These are phyloP conservation scores for Macrotyloma uniflorum DNA, from an alignment of 306 rosid species.

Conservation along the genomic window DNA sequence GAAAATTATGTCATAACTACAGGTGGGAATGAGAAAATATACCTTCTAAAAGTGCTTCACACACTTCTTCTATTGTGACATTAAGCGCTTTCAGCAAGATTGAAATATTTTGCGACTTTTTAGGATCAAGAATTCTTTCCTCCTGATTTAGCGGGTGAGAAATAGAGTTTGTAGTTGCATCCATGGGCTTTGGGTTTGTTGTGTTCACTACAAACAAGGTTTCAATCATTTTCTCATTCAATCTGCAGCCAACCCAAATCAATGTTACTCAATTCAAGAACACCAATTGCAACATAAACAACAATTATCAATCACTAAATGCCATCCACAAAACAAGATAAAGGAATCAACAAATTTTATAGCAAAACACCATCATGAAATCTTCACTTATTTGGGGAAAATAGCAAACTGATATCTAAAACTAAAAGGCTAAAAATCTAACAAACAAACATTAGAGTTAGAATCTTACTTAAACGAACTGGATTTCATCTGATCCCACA, in stretches of 20 bases:
- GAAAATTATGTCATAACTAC: slow-evolving; percentile 3
- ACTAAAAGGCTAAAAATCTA: background rate
- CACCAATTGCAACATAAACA: slow-evolving; percentile 3
- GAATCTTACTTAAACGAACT: slow-evolving; percentile 82
- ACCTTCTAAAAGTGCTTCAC: slow-evolving; percentile 90
- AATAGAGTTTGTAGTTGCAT: slow-evolving; percentile 49
- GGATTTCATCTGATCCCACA: slow-evolving; percentile 93
- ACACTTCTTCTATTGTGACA: slow-evolving; percentile 88
- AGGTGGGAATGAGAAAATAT: slow-evolving; percentile 29
- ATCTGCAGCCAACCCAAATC: slow-evolving; percentile 61
- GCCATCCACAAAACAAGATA: background rate
- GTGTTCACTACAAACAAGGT: slow-evolving; percentile 71
- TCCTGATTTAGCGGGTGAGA: slow-evolving; percentile 54
- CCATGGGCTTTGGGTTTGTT: slow-evolving; percentile 50
- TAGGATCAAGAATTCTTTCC: slow-evolving; percentile 86
- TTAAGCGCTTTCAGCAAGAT: slow-evolving; percentile 84
- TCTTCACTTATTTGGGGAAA: background rate
- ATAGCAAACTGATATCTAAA: background rate
- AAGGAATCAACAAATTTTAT: background rate
- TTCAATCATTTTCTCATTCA: slow-evolving; percentile 94
- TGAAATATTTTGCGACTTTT: slow-evolving; percentile 94
- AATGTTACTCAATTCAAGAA: slow-evolving; percentile 36
- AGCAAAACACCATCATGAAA: slow-evolving; percentile 1
- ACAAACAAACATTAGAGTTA: background rate
- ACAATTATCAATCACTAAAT: background rate